Conservation (phyloP, 2,329 filamentous ascomycete species). For the Xylogone sp. region DNA sequence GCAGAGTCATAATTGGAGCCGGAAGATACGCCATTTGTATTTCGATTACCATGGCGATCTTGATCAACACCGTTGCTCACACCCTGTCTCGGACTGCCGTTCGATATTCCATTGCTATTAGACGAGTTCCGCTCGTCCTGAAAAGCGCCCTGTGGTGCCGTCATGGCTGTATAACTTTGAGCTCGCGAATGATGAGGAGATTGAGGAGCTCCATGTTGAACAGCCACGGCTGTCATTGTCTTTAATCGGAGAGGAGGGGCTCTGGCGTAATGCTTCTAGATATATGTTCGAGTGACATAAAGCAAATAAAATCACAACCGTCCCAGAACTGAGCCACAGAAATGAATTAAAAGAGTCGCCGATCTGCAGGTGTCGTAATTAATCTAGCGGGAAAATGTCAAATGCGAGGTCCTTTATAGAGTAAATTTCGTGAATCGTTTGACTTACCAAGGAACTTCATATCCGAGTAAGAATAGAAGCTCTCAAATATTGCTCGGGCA, state of each 20-base stretch:
- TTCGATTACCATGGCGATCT: slow-evolving; percentile 11
- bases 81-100: slow-evolving; percentile 14
- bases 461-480: not conserved
- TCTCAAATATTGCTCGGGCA: not conserved
- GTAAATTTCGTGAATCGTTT: not conserved
- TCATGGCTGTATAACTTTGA: slow-evolving; percentile 18
- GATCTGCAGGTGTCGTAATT: too few relatives aligned
- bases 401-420: not conserved
- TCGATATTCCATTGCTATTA: slow-evolving; percentile 14
- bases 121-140: slow-evolving; percentile 13
- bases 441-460: not conserved
- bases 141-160: slow-evolving; percentile 13
- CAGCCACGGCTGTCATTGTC: slow-evolving; percentile 30
- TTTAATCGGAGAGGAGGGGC: slow-evolving; percentile 14
- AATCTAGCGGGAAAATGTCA: not conserved
- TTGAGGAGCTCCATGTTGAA: slow-evolving; percentile 23
- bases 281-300: too few relatives aligned
- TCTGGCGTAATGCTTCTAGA: not conserved
- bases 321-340: too few relatives aligned
- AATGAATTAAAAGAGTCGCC: too few relatives aligned
- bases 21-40: slow-evolving; percentile 4
- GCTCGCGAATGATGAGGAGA: slow-evolving; percentile 21
- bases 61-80: slow-evolving; percentile 22
- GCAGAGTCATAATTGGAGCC: slow-evolving; percentile 8
- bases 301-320: too few relatives aligned